Base-by-base conservation (phyloP, 2,329 filamentous ascomycete genomes). In the Alternaria sp. region DNA sequence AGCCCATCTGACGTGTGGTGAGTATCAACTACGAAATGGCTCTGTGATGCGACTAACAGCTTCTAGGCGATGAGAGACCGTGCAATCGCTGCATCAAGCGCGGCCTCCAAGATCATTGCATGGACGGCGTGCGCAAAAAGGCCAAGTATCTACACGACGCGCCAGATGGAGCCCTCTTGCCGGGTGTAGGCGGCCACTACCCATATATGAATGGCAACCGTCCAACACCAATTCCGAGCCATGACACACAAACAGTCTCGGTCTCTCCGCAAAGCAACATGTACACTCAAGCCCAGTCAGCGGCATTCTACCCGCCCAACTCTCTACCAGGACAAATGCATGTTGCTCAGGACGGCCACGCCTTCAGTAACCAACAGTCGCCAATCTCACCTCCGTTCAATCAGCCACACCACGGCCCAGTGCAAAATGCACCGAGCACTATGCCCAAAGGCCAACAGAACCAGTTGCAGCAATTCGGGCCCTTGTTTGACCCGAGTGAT, bases 61-160 rank as follows among this genome's bases (percentile, higher is more conserved):
- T 67, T 11, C 48, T 73, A 98, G 95, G 94, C 72, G 95, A 99
- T 77, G 94, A 99, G 78, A 86, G 95, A 69, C 95, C 95, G 52
- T 99, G 95, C 76, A 88, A 93, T 73, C 85, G 95, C 72, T 99
- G 95, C 77, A 92, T 98, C 69, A 97, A 97, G 79, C 90, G 95
- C 70, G 92, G 92, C 44, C 86, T 98, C 23, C 91, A 93, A 71
- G 93, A 97, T 76, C 88, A 88, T 61, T 99, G 95, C 74, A 93
- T 97, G 77, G 95, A 99, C 75, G 95, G 95, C 53, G 93, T 98
- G 51, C 90, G 95, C 63, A 99, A 99, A 80, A 99, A 98, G 84
- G 95, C 95, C 51, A 99, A 99, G 78, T 99, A 99, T 78, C 90
- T 99, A 56, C 93, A 98, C 74, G 95, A 98, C 83, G 93, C 94